Base-by-base conservation (phyloP, 139 green algal genomes). In the Haematococcus lacustris region DNA sequence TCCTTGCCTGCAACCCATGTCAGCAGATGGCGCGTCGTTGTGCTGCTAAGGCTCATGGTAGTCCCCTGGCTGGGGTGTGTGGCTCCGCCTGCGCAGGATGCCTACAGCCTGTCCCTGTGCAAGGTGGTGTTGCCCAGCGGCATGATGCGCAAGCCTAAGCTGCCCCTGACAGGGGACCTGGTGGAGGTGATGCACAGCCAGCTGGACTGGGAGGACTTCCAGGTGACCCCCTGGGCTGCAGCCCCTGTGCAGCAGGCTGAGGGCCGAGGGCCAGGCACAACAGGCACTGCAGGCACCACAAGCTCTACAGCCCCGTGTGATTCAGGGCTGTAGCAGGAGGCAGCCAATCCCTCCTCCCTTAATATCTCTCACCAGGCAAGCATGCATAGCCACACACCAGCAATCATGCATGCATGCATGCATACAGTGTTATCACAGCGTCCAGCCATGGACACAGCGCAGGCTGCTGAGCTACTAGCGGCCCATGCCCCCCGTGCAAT, bases 401-500 rank as follows among this genome's bases (percentile, higher is more conserved):
- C 13, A 57, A 57, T 57, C 21, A 57, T 57, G 47, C 47, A 57
- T 57, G 47, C 13, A 57, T 21, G 21, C 13, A 28, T 57, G 47
- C 47, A 57, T 57, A 57, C 21, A 57, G 13, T 57, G 13, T 57
- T 57, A 57, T 57, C 21, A 57, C 21, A 21, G 13, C 13, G 13
- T 13, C 13, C 21, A 28, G 47, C 13, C 47, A 28, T 57, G 13
- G 47, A 28, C 47, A 57, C 13, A 97, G 28, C 94, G 78, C 61
- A 97, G 73, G 3, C 98, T 75, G 69, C 93, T 96, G 23, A 98
- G 73, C n/a, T n/a, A 21, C 47, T 57, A 57, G 21, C 47, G 13
- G 13, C 13, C 21, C 13, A 57, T 21, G 13, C 13, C 47, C 47
- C 21, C 13, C 47, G 9, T 30, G 4, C 23, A 43, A n/a, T 35